Evolutionary conservation across 2,329 filamentous ascomycete species (phyloP).

Genomic region (Triangularia verruculosa): DNA sequence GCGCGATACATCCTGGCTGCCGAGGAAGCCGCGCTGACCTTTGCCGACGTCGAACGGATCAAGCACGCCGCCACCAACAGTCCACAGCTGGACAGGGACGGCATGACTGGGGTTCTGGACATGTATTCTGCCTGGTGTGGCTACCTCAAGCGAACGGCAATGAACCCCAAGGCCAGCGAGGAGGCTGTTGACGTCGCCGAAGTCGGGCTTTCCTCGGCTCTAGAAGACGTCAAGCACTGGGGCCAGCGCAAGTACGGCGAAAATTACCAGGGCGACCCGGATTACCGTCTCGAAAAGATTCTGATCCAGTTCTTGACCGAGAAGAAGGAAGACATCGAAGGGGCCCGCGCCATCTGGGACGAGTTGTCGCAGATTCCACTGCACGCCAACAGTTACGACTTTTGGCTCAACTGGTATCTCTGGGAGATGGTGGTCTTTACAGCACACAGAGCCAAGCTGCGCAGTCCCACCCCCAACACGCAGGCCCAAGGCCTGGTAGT

Average conservation of each 20-base stretch:
- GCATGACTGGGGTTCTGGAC: slow-evolving; percentile 83
- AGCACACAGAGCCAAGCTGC: slow-evolving; percentile 47
- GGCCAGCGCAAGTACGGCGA: slow-evolving; percentile 71
- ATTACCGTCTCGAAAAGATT: slow-evolving; percentile 85
- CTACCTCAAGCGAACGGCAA: slow-evolving; percentile 82
- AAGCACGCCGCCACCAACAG: slow-evolving; percentile 91
- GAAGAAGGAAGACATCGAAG: slow-evolving; percentile 72
- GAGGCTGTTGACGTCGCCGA: slow-evolving; percentile 89
- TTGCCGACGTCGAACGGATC: slow-evolving; percentile 79
- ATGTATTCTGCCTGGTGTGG: slow-evolving; percentile 95
- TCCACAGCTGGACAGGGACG: slow-evolving; percentile 77
- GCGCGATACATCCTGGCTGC: slow-evolving; percentile 81
- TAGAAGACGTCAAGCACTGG: slow-evolving; percentile 81
- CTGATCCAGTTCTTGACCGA: slow-evolving; percentile 89
- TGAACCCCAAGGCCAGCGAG: slow-evolving; percentile 68
- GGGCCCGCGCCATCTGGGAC: slow-evolving; percentile 75
- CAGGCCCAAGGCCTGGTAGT: slow-evolving; percentile 51
- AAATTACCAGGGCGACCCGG: slow-evolving; percentile 79
- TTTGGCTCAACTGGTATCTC: slow-evolving; percentile 88
- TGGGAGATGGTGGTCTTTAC: slow-evolving; percentile 76
- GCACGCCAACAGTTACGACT: slow-evolving; percentile 77
- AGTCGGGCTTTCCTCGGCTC: slow-evolving; percentile 78
- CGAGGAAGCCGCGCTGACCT: slow-evolving; percentile 73
- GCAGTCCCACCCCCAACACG: slow-evolving; percentile 51
- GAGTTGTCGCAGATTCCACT: slow-evolving; percentile 62